Evolutionary conservation across 345 rosid genomes (phyloP).

Genomic region (Syzygium oleosum): DNA sequence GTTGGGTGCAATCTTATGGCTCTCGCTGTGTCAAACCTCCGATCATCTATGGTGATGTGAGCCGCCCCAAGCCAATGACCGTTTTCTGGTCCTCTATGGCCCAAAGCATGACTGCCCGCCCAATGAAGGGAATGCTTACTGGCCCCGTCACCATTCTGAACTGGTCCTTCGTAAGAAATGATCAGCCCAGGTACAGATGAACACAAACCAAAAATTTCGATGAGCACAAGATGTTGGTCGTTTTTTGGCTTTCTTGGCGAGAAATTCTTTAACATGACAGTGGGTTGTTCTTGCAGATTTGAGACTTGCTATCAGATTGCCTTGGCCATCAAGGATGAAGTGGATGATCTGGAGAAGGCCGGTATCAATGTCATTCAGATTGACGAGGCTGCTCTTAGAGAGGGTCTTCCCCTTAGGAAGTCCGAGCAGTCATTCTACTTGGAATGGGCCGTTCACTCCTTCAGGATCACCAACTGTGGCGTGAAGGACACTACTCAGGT

Average conservation of each 20-base stretch:
- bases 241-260: not conserved
- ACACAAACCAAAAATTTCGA: not conserved
- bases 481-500: constrained; percentile 93
- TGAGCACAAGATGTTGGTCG: not conserved
- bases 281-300: constrained; percentile 30
- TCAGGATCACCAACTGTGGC: constrained; percentile 90
- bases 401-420: constrained; percentile 94
- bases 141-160: constrained; percentile 97
- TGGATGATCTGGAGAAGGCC: constrained; percentile 91
- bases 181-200: constrained; percentile 77
- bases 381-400: constrained; percentile 98
- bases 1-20: constrained; percentile 99
- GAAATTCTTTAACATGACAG: not conserved
- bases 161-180: constrained; percentile 97
- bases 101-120: constrained; percentile 93
- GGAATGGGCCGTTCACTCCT: constrained; percentile 99
- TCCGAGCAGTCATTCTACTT: constrained; percentile 95
- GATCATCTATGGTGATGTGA: constrained; percentile 92
- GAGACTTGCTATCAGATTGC: constrained; percentile 98
- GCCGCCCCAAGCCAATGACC: constrained; percentile 98
- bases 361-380: constrained; percentile 89
- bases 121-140: constrained; percentile 99
- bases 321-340: constrained; percentile 95
- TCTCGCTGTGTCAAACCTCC: constrained; percentile 99
- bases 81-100: constrained; percentile 95